Evolutionary conservation across 2,329 filamentous ascomycete species (phyloP).

Genomic region (Colletotrichum plurivorum): DNA sequence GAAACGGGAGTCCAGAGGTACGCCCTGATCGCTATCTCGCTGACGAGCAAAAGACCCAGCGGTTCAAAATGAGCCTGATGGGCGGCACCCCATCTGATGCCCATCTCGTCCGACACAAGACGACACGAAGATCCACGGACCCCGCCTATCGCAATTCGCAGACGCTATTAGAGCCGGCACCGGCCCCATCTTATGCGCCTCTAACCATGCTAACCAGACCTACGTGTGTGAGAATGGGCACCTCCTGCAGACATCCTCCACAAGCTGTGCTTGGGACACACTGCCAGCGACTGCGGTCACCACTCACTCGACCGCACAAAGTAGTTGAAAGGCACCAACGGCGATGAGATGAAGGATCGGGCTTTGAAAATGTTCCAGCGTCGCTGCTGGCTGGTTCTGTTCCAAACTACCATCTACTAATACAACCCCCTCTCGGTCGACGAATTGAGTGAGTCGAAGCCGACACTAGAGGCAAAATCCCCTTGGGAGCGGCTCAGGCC

Average conservation of each 20-base stretch:
- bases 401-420: too few species aligned
- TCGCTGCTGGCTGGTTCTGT: too few species aligned
- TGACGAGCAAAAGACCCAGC: conserved; percentile 51
- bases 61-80: conserved; percentile 70
- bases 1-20: too few species aligned
- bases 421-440: too few species aligned
- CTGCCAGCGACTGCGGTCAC: conserved; percentile 60
- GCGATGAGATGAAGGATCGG: too few species aligned
- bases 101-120: conserved; percentile 43
- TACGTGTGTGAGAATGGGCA: conserved; percentile 63
- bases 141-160: conserved; percentile 49
- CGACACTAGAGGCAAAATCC: too few species aligned
- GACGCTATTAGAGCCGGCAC: conserved; percentile 47
- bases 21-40: too few species aligned
- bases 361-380: too few species aligned
- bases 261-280: conserved; percentile 65
- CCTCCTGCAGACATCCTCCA: conserved; percentile 62
- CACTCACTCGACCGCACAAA: conserved; percentile 56
- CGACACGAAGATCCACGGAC: conserved; percentile 48
- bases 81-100: conserved; percentile 57
- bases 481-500: conserved; percentile 64
- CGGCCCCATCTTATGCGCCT: conserved; percentile 48
- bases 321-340: too few species aligned
- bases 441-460: too few species aligned
- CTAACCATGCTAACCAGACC: conserved; percentile 57